Conservation (phyloP, 1,139 yeast genomes). For the Hemisphaericaspora subhashii region DNA sequence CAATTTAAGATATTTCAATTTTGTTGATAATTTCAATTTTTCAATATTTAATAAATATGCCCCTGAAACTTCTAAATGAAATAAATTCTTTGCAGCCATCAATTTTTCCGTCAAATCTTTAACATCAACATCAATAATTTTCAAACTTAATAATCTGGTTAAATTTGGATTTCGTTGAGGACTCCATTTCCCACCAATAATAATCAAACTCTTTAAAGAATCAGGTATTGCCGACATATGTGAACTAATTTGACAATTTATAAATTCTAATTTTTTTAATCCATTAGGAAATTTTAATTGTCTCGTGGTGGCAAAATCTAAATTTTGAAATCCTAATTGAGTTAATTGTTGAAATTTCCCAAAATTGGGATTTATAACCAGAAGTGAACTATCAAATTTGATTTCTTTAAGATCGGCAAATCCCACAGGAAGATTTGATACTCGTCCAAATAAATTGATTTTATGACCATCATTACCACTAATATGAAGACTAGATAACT, state of each 20-base stretch:
- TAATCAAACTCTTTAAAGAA: slow-evolving; percentile 10
- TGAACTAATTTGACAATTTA: slow-evolving; percentile 13
- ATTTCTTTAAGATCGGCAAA: slow-evolving; percentile 11
- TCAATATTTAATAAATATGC: neutral
- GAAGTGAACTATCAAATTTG: slow-evolving; percentile 12
- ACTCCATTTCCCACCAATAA: slow-evolving; percentile 14
- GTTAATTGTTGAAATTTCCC: slow-evolving; percentile 9
- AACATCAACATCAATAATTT: slow-evolving; percentile 11
- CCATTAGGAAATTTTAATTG: slow-evolving; percentile 10
- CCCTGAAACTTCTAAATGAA: slow-evolving; percentile 10
- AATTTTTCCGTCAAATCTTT: slow-evolving; percentile 14
- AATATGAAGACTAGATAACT: slow-evolving; percentile 11
- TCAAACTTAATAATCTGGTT: slow-evolving; percentile 10
- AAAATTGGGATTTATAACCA: slow-evolving; percentile 11
- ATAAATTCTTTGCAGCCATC: slow-evolving; percentile 8
- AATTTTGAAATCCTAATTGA: slow-evolving; percentile 11
- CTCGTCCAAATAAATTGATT: slow-evolving; percentile 6
- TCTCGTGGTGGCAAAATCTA: slow-evolving; percentile 11
- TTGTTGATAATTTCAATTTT: slow-evolving; percentile 7
- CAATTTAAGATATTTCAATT: slow-evolving; percentile 10
- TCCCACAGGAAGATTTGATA: slow-evolving; percentile 12
- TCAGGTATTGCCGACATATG: slow-evolving; percentile 14
- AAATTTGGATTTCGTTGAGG: slow-evolving; percentile 11
- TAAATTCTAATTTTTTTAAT: slow-evolving; percentile 13
- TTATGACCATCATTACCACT: slow-evolving; percentile 11